A percentile compares a stretch with the other conserved stretches of the same genome.
Conservation (phyloP, 1,284 basidiomycete species). For the Pulchroboletus neoregius region DNA sequence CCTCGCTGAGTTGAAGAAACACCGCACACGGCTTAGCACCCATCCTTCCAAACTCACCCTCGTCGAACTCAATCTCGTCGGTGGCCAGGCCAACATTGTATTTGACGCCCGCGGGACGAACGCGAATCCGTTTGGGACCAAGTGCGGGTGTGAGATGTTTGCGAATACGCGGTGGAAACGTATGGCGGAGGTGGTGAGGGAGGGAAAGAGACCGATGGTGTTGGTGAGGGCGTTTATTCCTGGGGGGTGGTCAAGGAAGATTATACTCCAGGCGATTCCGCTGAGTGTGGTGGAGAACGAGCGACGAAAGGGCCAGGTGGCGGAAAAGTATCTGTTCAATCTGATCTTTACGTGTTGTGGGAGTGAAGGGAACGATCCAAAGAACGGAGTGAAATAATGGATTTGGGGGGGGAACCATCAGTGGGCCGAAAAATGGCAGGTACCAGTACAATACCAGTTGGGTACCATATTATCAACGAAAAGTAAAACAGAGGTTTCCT, state of each 20-base stretch:
- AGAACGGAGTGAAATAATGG: background rate
- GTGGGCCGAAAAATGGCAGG: no score
- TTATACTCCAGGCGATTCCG: conserved; percentile 29
- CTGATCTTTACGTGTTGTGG: conserved; percentile 29
- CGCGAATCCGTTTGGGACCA: conserved; percentile 25
- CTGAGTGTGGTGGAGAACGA: conserved; percentile 12
- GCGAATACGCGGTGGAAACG: conserved; percentile 26
- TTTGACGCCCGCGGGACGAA: conserved; percentile 25
- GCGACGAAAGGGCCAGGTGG: background rate
- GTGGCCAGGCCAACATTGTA: conserved; percentile 5
- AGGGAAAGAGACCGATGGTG: conserved; percentile 15
- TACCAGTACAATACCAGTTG: no score
- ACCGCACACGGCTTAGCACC: conserved; percentile 10
- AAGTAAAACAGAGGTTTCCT: no score
- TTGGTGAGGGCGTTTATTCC: conserved; percentile 30
- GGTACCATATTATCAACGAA: no score
- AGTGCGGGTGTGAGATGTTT: conserved; percentile 24
- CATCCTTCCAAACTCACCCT: conserved; percentile 23
- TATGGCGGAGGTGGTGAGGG: conserved; percentile 18
- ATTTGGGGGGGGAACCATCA: no score
- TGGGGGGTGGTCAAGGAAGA: conserved; percentile 27
- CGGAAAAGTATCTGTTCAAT: conserved; percentile 21
- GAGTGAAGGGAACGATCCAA: conserved; percentile 1
- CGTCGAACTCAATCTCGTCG: conserved; percentile 27
- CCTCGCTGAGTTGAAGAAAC: conserved; percentile 27